phyloP scores from a whole-genome alignment of 371 early-diverging fungal species.

The Enteropsectra breve region DNA sequence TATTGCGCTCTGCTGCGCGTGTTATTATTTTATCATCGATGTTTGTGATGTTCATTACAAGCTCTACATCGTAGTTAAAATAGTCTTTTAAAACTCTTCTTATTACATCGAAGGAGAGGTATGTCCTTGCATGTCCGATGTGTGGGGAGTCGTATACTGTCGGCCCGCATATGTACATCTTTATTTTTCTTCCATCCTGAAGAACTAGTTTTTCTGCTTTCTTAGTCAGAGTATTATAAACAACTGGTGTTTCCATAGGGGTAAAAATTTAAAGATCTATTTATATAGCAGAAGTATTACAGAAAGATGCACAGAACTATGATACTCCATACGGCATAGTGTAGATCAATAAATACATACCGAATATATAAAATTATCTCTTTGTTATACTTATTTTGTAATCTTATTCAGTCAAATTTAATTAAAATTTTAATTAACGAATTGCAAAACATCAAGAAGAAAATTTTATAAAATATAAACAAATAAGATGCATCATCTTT shows the following conservation, averaged over 20 bases:
- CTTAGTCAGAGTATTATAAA: conserved; percentile 47
- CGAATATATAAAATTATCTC: no score
- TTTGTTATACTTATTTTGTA: no score
- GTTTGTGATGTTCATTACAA: conserved; percentile 97
- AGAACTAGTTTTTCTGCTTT: conserved; percentile 37
- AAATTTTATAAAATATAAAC: no score
- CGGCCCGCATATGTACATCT: conserved; percentile 76
- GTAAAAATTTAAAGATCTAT: not conserved
- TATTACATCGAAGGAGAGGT: conserved; percentile 83
- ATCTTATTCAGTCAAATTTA: no score
- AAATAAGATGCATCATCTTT: no score
- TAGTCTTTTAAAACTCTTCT: conserved; percentile 86
- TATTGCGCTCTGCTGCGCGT: conserved; percentile 48
- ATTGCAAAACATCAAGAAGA: no score
- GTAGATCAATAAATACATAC: no score
- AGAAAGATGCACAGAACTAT: no score
- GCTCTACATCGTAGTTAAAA: conserved; percentile 79
- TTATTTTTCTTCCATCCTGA: conserved; percentile 25
- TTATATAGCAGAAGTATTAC: no score
- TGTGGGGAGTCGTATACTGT: conserved; percentile 96
- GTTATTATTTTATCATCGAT: conserved; percentile 85
- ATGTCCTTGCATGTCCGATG: conserved; percentile 92
- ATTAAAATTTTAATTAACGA: no score
- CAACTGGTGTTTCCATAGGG: conserved; percentile 9
- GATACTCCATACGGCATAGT: no score